Evolutionary conservation across 805 yeast species (phyloP).

Genomic region (Phaffomyces antillensis): DNA sequence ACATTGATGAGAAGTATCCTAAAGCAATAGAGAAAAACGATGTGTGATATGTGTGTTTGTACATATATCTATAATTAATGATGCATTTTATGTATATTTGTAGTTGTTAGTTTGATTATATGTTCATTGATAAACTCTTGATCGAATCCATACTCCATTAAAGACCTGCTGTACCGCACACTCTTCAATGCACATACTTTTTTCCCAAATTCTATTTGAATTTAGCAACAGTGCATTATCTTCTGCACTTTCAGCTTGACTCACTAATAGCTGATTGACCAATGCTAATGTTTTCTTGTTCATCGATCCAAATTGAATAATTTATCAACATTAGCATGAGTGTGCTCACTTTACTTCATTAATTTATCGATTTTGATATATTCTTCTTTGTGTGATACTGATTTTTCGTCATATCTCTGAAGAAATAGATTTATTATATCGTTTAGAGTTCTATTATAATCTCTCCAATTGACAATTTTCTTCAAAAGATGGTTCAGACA

Average conservation of each 20-base stretch:
- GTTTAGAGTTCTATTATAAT: not conserved
- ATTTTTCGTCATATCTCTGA: not conserved
- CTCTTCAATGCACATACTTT: not conserved
- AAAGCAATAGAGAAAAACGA: no score
- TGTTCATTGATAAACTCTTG: not conserved
- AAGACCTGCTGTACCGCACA: not conserved
- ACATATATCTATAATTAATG: not conserved
- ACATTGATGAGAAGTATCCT: constrained; percentile 13
- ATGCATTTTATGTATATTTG: not conserved
- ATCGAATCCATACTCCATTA: not conserved
- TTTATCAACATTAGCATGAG: not conserved
- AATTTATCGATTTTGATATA: not conserved
- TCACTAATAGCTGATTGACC: not conserved
- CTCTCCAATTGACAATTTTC: not conserved
- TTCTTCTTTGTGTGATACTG: not conserved
- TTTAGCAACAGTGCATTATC: not conserved
- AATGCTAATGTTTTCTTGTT: not conserved
- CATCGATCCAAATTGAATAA: not conserved
- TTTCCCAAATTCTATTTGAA: not conserved
- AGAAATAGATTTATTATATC: not conserved
- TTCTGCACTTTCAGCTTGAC: no score
- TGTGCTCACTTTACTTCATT: not conserved
- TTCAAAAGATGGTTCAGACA: not conserved
- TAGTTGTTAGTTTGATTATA: not conserved
- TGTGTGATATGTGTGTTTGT: not conserved